Evolutionary conservation across 768 basidiomycete species (phyloP), one percentile per base, ranked within the genome.

Genomic region (Pleurotus tuoliensis): DNA sequence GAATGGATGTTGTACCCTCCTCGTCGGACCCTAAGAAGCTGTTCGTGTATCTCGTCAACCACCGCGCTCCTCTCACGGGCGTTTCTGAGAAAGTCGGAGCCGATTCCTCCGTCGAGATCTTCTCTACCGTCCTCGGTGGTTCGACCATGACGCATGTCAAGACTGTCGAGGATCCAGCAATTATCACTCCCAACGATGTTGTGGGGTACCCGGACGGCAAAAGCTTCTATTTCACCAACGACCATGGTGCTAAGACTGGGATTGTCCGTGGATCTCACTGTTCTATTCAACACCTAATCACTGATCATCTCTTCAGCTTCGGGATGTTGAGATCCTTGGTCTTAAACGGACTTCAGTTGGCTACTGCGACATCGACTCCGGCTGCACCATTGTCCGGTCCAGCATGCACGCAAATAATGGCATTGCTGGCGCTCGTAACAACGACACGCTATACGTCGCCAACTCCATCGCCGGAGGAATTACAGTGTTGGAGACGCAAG

Each of bases 171-270:
- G 77, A 86, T 63, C 72, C 77, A 8, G 41, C 8, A 5, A 75
- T 91, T 20, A 40, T 78, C 9, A 82, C 86, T 4, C 90, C 90
- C 1, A 91, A 90, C 63, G 89, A 90, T 63, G 54, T 91, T 12
- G 79, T 83, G n/a, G 88, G 88, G 25, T 77, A 75, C 27, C 65
- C 80, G 2, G 84, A 89, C 59, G 86, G 86, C 24, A 72, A 78
- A 58, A 81, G 79, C 39, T 82, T 90, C 56, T 83, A 82, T 66
- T 81, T 90, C 64, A 87, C 88, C 27, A 92, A 91, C 62, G 86
- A 89, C 58, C 76, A 83, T 59, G 72, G 73, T 16, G 63, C 63
- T 40, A 88, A 87, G 71, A 68, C 75, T 16, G 79, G 83, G 49
- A 59, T 73, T 51, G 87, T 88, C 64, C 48, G 83, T 68, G 27